phyloP scores from a whole-genome alignment of 257 asterid species.

The Forsythia suspensa region DNA sequence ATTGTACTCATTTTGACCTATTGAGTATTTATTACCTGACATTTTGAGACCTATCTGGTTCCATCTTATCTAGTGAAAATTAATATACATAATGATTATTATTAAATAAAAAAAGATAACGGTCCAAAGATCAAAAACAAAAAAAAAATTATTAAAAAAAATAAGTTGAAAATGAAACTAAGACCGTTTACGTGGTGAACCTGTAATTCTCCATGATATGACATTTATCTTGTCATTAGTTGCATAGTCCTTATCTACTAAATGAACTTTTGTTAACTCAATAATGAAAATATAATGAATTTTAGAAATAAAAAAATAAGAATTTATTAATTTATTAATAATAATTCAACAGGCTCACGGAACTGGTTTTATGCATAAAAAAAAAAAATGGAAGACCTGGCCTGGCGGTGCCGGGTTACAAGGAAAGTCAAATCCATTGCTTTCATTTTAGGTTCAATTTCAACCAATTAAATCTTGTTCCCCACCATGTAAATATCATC shows the following conservation, averaged over 20 bases:
- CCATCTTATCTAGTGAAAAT: neutral
- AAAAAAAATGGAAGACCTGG: neutral
- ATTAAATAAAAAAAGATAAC: too few species aligned
- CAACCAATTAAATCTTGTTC: neutral
- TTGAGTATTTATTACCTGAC: too few species aligned
- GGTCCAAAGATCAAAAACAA: neutral
- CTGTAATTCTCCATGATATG: neutral
- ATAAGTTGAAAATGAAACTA: too few species aligned
- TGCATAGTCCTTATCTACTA: neutral
- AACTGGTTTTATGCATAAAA: neutral
- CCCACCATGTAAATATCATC: neutral
- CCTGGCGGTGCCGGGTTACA: neutral
- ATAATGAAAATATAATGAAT: too few species aligned
- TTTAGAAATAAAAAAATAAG: too few species aligned
- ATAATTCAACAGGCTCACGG: neutral
- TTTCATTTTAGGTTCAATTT: too few species aligned
- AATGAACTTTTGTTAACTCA: too few species aligned
- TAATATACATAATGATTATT: neutral
- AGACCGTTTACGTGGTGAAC: neutral
- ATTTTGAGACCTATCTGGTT: neutral
- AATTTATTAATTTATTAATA: too few species aligned
- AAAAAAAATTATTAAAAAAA: too few species aligned
- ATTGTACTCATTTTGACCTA: neutral
- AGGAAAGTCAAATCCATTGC: too few species aligned
- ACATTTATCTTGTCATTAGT: neutral